These are phyloP conservation scores for Rhizopus stolonifer DNA, from an alignment of 371 early-diverging fungal genomes.

Conservation along the genomic window DNA sequence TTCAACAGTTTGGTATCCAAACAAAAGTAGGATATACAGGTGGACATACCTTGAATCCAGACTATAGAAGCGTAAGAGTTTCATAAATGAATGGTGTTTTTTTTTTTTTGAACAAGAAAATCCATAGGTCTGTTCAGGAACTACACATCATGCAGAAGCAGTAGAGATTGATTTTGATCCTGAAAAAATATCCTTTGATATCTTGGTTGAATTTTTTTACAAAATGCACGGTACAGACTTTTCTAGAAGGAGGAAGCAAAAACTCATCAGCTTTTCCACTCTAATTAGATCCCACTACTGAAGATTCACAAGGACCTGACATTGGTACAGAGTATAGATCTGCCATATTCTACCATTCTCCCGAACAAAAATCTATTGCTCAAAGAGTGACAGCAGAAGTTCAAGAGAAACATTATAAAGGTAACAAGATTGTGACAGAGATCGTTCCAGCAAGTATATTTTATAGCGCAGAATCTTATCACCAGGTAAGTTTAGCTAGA, in stretches of 20 bases:
- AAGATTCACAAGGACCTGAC: conserved; percentile 41
- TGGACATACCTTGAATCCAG: conserved; percentile 57
- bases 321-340: conserved; percentile 62
- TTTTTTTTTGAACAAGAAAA: not conserved
- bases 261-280: not conserved
- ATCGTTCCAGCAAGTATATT: conserved; percentile 73
- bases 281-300: conserved; percentile 36
- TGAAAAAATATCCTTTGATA: conserved; percentile 58
- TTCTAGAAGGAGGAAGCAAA: conserved; percentile 28
- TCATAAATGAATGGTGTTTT: not conserved
- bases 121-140: conserved; percentile 64
- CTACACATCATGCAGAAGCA: conserved; percentile 85
- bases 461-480: conserved; percentile 89
- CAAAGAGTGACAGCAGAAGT: conserved; percentile 61
- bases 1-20: conserved; percentile 53
- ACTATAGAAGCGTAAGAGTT: conserved; percentile 59
- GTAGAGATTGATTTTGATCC: conserved; percentile 79
- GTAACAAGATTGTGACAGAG: conserved; percentile 68
- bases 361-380: conserved; percentile 75
- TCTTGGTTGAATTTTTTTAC: conserved; percentile 83
- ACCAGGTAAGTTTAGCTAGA: conserved; percentile 57
- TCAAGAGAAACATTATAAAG: conserved; percentile 58
- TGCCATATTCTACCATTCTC: conserved; percentile 79
- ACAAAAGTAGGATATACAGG: conserved; percentile 86
- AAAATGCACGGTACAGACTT: conserved; percentile 66